Base-by-base conservation (phyloP, 2,329 filamentous ascomycete species). In the Botrytis galanthina region DNA sequence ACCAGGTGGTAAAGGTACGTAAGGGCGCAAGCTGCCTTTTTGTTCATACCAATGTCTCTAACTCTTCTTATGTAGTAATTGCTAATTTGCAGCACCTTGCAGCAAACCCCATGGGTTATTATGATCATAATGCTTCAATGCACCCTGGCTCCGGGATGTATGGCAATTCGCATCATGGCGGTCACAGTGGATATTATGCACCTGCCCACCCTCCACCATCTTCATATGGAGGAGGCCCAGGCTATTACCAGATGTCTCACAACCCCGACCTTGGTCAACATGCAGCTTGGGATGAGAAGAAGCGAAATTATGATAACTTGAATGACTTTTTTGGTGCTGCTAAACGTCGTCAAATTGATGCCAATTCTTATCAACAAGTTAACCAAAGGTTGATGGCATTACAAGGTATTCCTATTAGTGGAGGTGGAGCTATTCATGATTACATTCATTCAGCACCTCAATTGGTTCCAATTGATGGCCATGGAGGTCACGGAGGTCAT, bases 271-370 rank as follows among this genome's bases (percentile, higher is more conserved):
- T 92, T 75, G 87, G 87, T 76, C 91, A 92, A 80, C 87, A 89
- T 74, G 83, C 83, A 35, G 81, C 86, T 18, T 89, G 92, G 80
- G 93, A 95, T 80, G 88, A 90, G 77, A 90, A 93, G 80, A 96
- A 95, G 85, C 93, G 94, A 75, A 90, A 90, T n/a, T 93, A 92
- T 78, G 94, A 98, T 80, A 92, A 32, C 37, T 86, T 98, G 74
- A 95, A 97, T 81, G 94, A 97, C 81, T 97, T 98, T 85, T 97
- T 98, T 78, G 93, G 93, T 77, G 94, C 93, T 81, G 91, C 94
- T 78, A 98, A 98, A 87, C 93, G 95, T 79, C 92, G 94, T 80
- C 91, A 94, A 79, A 92, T 98, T 77, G 94, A 98, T 81, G 93
- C 95, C 4, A 88, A 88, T 71, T 96, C 92, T n/a, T 98, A 98